phyloP scores from a whole-genome alignment of 805 yeast species.

The Nakazawaea holstii region DNA sequence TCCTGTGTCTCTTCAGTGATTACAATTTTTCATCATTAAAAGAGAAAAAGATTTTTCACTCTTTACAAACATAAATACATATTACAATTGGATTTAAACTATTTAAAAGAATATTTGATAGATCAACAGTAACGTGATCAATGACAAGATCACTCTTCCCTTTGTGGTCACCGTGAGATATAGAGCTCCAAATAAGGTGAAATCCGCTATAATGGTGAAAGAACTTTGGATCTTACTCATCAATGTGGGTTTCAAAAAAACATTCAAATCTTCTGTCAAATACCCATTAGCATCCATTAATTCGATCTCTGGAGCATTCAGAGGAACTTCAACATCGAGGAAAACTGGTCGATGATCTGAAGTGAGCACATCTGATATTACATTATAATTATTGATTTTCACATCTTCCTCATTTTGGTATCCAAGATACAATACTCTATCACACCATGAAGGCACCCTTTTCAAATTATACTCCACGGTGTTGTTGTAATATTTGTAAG shows the following conservation, averaged over 20 bases:
- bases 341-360: constrained; percentile 86
- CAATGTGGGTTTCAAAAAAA: constrained; percentile 20
- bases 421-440: constrained; percentile 60
- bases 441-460: constrained; percentile 88
- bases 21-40: no score
- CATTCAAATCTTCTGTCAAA: constrained; percentile 19
- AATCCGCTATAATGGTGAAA: constrained; percentile 2
- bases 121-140: background rate
- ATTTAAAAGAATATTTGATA: no score
- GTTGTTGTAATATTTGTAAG: constrained; percentile 61
- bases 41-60: background rate
- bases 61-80: no score
- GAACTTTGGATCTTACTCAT: background rate
- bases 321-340: constrained; percentile 43
- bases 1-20: background rate
- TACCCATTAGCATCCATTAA: constrained; percentile 22
- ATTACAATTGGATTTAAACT: no score
- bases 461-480: constrained; percentile 43
- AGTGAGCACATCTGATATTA: constrained; percentile 39
- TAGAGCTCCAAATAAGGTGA: background rate
- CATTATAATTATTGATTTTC: constrained; percentile 36
- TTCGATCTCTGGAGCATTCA: constrained; percentile 34
- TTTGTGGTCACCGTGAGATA: constrained; percentile 1
- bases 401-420: constrained; percentile 21
- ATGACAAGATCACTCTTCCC: constrained; percentile 1